Conservation (phyloP, 2,329 filamentous ascomycete genomes). For the Diaporthe sp. region DNA sequence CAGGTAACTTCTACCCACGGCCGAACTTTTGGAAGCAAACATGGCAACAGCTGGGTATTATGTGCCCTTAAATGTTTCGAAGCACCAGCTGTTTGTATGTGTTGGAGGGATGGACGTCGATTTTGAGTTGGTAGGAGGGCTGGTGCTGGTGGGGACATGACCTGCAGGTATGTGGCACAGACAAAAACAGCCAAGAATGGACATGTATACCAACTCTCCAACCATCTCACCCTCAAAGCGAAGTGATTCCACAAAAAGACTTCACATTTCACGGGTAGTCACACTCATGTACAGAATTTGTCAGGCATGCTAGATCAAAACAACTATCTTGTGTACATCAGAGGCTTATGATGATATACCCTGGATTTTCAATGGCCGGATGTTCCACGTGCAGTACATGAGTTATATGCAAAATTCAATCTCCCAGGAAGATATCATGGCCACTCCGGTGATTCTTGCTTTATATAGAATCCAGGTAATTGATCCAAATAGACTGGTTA, state of each 20-base stretch:
- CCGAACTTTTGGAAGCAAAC: not conserved
- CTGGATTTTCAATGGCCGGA: not conserved
- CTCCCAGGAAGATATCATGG: not conserved
- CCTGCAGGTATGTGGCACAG: not conserved
- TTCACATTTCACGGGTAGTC: not conserved
- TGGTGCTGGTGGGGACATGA: not conserved
- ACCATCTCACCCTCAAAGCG: not conserved
- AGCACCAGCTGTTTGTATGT: not conserved
- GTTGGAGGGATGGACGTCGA: not conserved
- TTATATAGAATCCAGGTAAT: not conserved
- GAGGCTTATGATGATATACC: not conserved
- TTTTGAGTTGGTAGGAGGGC: not conserved
- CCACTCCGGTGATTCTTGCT: too few species aligned
- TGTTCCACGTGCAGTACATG: not conserved
- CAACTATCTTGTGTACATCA: not conserved
- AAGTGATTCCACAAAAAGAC: not conserved
- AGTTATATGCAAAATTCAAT: not conserved
- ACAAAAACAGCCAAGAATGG: not conserved
- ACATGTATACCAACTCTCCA: not conserved
- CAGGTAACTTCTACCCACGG: not conserved
- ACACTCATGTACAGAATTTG: not conserved
- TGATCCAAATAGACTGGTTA: not conserved
- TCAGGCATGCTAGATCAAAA: not conserved
- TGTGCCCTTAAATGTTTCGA: rapidly evolving
- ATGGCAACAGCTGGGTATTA: not conserved